A percentile compares a stretch with the other conserved stretches of the same genome.
Conservation (phyloP, 306 rosid genomes). For the Pterocarpus santalinus region DNA sequence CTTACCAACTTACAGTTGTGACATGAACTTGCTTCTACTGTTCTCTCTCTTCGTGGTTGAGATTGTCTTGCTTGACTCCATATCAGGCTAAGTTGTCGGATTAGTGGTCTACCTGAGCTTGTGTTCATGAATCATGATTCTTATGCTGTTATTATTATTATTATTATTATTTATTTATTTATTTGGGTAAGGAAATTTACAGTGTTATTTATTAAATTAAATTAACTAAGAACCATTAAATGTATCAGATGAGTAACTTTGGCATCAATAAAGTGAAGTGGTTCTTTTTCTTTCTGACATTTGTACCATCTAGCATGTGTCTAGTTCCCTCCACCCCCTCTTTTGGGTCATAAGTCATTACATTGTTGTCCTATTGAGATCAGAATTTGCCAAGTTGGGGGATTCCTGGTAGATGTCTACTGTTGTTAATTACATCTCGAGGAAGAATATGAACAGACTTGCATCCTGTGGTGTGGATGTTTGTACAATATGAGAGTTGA, state of each 20-base stretch:
- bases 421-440: conserved; percentile 8
- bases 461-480: background rate
- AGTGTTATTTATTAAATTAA: conserved; percentile 19
- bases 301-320: background rate
- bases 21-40: too few relatives aligned
- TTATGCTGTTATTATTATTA: background rate
- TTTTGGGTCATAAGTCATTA: background rate
- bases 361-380: background rate
- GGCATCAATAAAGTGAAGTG: conserved; percentile 3
- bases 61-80: too few relatives aligned
- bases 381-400: conserved; percentile 3
- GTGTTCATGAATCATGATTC: background rate
- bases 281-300: conserved; percentile 1
- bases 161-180: background rate
- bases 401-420: conserved; percentile 4
- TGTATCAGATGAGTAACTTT: background rate
- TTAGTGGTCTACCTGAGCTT: background rate
- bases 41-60: too few relatives aligned
- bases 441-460: background rate
- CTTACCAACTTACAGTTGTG: too few relatives aligned
- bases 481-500: conserved; percentile 18
- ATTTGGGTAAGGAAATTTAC: background rate
- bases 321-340: too few relatives aligned
- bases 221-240: conserved; percentile 14
- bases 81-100: background rate